Conservation (phyloP, 495 filamentous ascomycete genomes). For the Sporormia fimetaria region DNA sequence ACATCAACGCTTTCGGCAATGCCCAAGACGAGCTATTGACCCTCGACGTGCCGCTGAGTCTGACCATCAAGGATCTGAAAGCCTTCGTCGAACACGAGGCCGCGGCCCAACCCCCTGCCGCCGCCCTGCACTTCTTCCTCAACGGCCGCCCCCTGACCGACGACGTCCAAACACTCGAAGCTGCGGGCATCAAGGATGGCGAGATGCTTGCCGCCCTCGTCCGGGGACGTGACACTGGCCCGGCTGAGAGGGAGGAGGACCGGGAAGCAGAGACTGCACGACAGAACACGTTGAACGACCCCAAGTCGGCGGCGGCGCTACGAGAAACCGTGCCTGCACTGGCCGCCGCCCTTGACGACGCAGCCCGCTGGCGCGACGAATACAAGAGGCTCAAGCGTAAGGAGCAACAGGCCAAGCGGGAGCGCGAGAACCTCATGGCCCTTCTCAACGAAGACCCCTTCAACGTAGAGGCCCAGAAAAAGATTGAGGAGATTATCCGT, state of each 20-base stretch:
- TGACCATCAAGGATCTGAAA: slow-evolving; percentile 80
- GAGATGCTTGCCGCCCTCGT: slow-evolving; percentile 88
- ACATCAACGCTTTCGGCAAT: slow-evolving; percentile 60
- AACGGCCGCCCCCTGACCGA: slow-evolving; percentile 74
- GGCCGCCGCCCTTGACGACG: slow-evolving; percentile 65
- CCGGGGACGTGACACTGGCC: slow-evolving; percentile 18
- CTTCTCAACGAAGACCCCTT: slow-evolving; percentile 85
- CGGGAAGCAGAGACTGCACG: slow-evolving; percentile 73
- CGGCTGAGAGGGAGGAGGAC: slow-evolving; percentile 6
- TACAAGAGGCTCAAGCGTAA: slow-evolving; percentile 52
- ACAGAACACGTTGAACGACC: slow-evolving; percentile 68
- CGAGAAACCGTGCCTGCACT: slow-evolving; percentile 60
- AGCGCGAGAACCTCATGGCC: slow-evolving; percentile 68
- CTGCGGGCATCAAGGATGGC: slow-evolving; percentile 73
- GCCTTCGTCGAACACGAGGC: slow-evolving; percentile 60
- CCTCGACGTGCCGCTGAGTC: slow-evolving; percentile 70
- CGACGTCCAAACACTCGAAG: slow-evolving; percentile 64
- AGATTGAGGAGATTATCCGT: slow-evolving; percentile 93
- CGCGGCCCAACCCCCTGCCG: slow-evolving; percentile 47
- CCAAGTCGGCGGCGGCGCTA: slow-evolving; percentile 55
- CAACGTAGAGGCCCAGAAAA: slow-evolving; percentile 76
- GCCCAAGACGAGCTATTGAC: slow-evolving; percentile 64
- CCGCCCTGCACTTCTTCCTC: slow-evolving; percentile 67
- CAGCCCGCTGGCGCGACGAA: slow-evolving; percentile 59
- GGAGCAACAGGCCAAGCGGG: slow-evolving; percentile 56